Percentiles rank a stretch among this genome's conserved stretches.
phyloP scores from a whole-genome alignment of 306 rosid genomes.

The Abrus precatorius region DNA sequence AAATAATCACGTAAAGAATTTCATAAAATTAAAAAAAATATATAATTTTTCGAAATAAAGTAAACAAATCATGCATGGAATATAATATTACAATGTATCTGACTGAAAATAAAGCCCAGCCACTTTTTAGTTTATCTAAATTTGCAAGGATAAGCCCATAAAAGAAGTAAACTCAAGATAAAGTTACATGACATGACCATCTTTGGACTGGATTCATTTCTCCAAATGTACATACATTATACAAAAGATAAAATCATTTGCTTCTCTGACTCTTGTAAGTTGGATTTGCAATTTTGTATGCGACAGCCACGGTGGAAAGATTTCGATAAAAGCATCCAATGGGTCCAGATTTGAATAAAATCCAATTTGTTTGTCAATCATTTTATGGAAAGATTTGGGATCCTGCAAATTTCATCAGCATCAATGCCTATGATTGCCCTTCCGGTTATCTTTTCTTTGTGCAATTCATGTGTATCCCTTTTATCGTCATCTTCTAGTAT shows the following conservation, averaged over 20 bases:
- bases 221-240: neutral
- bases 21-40: no score
- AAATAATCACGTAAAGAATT: no score
- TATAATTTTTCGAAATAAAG: no score
- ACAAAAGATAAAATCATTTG: constrained; percentile 29
- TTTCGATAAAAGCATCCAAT: constrained; percentile 20
- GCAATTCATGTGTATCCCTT: constrained; percentile 48
- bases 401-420: constrained; percentile 30
- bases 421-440: constrained; percentile 36
- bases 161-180: neutral
- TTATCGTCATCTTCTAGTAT: constrained; percentile 23
- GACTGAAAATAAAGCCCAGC: neutral
- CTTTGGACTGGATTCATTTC: constrained; percentile 29
- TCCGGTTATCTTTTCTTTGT: constrained; percentile 6
- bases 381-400: constrained; percentile 41
- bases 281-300: constrained; percentile 45
- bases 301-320: constrained; percentile 13
- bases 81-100: neutral
- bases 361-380: constrained; percentile 51
- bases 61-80: no score
- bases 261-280: constrained; percentile 10
- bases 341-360: constrained; percentile 49
- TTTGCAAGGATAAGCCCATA: constrained; percentile 17
- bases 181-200: neutral
- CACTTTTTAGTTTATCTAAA: neutral